These are phyloP conservation scores for Pseudopyrenochaeta lycopersici DNA, from an alignment of 2,329 filamentous ascomycete genomes.

Conservation along the genomic window DNA sequence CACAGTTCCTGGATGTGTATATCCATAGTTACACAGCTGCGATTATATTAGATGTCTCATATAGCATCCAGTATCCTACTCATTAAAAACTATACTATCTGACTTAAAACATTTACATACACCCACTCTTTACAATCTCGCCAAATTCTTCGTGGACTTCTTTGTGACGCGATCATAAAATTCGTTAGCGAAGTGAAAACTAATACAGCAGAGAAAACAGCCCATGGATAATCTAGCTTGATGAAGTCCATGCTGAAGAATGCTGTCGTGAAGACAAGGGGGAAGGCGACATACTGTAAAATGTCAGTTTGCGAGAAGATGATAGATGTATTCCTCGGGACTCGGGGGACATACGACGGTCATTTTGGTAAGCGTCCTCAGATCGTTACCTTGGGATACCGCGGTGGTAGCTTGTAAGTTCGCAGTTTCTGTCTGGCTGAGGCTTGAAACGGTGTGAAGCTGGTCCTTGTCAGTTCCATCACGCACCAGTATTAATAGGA, in stretches of 20 bases:
- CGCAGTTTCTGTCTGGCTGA: constrained; percentile 20
- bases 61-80: no score
- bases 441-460: constrained; percentile 22
- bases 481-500: background rate
- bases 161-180: constrained; percentile 14
- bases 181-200: constrained; percentile 11
- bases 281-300: constrained; percentile 28
- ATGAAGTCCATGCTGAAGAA: constrained; percentile 28
- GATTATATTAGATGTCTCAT: no score
- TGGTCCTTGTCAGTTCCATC: background rate
- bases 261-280: constrained; percentile 20
- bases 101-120: no score
- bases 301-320: no score
- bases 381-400: constrained; percentile 18
- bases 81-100: no score
- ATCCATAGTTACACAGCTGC: no score
- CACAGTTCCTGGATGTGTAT: no score
- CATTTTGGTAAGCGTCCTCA: constrained; percentile 21
- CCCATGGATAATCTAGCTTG: constrained; percentile 8
- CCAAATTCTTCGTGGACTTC: background rate
- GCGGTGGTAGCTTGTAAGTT: constrained; percentile 3
- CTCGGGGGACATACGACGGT: constrained; percentile 28
- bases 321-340: no score
- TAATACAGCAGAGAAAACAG: constrained; percentile 13
- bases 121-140: background rate